phyloP scores from a whole-genome alignment of 768 basidiomycete genomes.

The Russula griseocarnosa region DNA sequence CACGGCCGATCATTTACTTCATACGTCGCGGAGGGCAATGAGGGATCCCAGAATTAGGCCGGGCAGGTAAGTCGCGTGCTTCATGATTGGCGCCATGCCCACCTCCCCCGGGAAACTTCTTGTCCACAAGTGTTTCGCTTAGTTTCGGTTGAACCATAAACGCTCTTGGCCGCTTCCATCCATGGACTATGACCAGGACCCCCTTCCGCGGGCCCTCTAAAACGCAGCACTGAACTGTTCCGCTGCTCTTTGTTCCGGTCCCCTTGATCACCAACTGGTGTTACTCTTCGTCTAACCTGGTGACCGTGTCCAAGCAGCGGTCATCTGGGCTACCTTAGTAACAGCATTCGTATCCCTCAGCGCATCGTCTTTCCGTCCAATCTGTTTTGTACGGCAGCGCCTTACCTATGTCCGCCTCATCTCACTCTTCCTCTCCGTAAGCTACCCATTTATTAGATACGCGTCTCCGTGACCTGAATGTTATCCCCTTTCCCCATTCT shows the following conservation, averaged over 20 bases:
- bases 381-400: slow-evolving; percentile 3
- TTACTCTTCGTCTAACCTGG: slow-evolving; percentile 16
- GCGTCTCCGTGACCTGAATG: not conserved
- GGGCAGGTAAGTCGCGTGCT: slow-evolving; percentile 21
- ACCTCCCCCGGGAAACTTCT: slow-evolving; percentile 21
- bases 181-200: slow-evolving; percentile 9
- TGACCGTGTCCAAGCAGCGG: slow-evolving; percentile 28
- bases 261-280: slow-evolving; percentile 25
- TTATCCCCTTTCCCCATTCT: slow-evolving; percentile 9
- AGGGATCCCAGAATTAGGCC: slow-evolving; percentile 20
- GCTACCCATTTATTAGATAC: slow-evolving; percentile 16
- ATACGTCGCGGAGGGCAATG: slow-evolving; percentile 24
- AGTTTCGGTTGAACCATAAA: slow-evolving; percentile 17
- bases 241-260: slow-evolving; percentile 22
- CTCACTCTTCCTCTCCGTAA: slow-evolving; percentile 13
- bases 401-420: slow-evolving; percentile 6
- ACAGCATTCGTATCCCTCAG: slow-evolving; percentile 6
- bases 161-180: slow-evolving; percentile 21
- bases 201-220: slow-evolving; percentile 23
- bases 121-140: slow-evolving; percentile 19
- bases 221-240: slow-evolving; percentile 13
- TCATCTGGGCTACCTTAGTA: slow-evolving; percentile 21
- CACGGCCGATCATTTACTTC: slow-evolving; percentile 27
- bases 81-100: slow-evolving; percentile 26
- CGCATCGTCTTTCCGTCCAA: slow-evolving; percentile 4